Percentiles rank a stretch among this genome's conserved stretches.
These are phyloP conservation scores for Termitomyces bulborhizus DNA, from an alignment of 768 basidiomycete genomes.

Conservation along the genomic window DNA sequence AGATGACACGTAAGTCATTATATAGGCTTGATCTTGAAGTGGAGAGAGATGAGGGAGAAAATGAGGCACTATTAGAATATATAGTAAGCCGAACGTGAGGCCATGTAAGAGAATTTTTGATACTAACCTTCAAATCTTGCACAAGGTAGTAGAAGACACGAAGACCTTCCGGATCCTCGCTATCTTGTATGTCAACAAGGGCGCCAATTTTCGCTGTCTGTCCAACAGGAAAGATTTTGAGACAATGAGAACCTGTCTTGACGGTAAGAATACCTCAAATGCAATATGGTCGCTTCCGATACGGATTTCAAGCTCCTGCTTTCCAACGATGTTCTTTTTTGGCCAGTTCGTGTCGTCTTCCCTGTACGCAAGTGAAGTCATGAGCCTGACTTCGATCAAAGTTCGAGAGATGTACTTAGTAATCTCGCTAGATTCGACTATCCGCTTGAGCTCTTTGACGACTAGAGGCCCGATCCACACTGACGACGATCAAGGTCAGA, in stretches of 20 bases:
- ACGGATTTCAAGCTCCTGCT: slow-evolving; percentile 95
- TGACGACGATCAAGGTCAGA: slow-evolving; percentile 23
- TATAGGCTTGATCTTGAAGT: slow-evolving; percentile 99
- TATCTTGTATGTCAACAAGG: slow-evolving; percentile 93
- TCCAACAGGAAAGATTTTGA: not conserved
- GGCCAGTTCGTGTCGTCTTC: slow-evolving; percentile 99
- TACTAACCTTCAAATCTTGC: slow-evolving; percentile 86
- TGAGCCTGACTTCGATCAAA: not conserved
- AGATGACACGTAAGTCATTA: slow-evolving; percentile 28
- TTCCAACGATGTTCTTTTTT: slow-evolving; percentile 97
- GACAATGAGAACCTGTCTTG: not conserved
- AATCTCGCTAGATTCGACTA: slow-evolving; percentile 90
- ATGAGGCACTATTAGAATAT: slow-evolving; percentile 72
- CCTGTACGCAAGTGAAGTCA: slow-evolving; percentile 34
- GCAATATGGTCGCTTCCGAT: slow-evolving; percentile 94
- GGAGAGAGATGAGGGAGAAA: slow-evolving; percentile 95
- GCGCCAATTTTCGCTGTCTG: slow-evolving; percentile 99
- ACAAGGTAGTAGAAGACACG: slow-evolving; percentile 98
- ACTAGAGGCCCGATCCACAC: slow-evolving; percentile 95
- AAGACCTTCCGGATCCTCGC: slow-evolving; percentile 94
- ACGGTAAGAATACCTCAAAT: slow-evolving; percentile 64
- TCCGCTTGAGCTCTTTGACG: slow-evolving; percentile 90
- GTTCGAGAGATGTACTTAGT: slow-evolving; percentile 59
- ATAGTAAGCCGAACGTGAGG: not conserved
- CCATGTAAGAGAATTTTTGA: not conserved